Percentiles rank a stretch among this genome's conserved stretches.
Evolutionary conservation across 2,329 filamentous ascomycete genomes (phyloP).

Genomic region (Diaporthe citrichinensis): DNA sequence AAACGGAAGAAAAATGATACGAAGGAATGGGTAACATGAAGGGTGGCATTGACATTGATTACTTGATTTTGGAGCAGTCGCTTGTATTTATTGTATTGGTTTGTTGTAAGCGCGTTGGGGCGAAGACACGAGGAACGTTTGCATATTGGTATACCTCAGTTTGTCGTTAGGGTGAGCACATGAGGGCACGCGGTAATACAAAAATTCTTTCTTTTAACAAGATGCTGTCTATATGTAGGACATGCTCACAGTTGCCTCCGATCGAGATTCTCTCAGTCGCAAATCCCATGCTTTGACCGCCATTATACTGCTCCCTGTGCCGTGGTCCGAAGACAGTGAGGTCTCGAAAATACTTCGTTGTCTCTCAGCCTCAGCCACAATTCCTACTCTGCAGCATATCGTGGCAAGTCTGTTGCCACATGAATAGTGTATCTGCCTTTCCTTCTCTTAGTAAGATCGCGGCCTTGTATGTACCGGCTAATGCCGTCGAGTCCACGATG

Average conservation of each 20-base stretch:
- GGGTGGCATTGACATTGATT: background rate
- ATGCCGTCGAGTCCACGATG: too few relatives aligned
- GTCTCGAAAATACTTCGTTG: background rate
- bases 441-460: background rate
- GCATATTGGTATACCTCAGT: conserved; percentile 26
- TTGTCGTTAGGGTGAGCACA: background rate
- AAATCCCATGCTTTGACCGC: background rate
- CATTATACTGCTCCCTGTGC: background rate
- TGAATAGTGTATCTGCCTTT: background rate
- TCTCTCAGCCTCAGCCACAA: background rate
- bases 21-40: background rate
- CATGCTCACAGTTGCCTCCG: background rate
- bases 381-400: background rate
- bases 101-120: conserved; percentile 8
- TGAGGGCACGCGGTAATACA: background rate
- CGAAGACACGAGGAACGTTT: conserved; percentile 12
- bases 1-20: background rate
- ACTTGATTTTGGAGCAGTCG: background rate
- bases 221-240: background rate
- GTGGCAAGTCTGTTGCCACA: background rate
- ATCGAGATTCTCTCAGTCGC: background rate
- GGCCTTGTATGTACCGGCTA: too few relatives aligned
- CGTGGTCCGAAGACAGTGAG: background rate
- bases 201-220: background rate
- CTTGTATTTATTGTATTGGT: background rate